Evolutionary conservation across 1,139 yeast species (phyloP).

Genomic region (Magnusiomyces clavatus): DNA sequence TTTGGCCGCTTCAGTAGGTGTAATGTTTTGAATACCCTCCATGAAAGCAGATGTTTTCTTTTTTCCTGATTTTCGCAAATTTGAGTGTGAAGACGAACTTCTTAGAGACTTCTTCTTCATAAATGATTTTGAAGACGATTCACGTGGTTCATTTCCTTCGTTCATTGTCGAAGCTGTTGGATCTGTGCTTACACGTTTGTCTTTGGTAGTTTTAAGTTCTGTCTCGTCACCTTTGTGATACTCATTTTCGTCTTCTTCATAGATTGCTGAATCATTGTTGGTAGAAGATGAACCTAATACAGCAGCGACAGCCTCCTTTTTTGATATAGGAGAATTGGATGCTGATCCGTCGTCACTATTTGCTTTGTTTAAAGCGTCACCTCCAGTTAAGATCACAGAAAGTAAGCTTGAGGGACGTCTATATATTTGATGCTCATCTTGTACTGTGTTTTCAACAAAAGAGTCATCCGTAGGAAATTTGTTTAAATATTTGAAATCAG

Average conservation of each 20-base stretch:
- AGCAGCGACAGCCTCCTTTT: too few relatives aligned
- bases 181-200: constrained; percentile 19
- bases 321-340: too few relatives aligned
- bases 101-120: constrained; percentile 17
- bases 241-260: too few relatives aligned
- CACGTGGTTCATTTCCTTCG: background rate
- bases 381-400: constrained; percentile 1
- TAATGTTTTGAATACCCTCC: constrained; percentile 75
- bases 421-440: background rate
- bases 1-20: constrained; percentile 72
- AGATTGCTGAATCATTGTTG: background rate
- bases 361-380: too few relatives aligned
- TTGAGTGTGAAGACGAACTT: constrained; percentile 25
- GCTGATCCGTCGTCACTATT: too few relatives aligned
- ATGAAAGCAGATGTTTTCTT: constrained; percentile 76
- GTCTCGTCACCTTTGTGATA: constrained; percentile 2
- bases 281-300: background rate
- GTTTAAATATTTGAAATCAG: constrained; percentile 12
- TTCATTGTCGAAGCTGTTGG: constrained; percentile 8
- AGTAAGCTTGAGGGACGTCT: constrained; percentile 1
- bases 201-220: constrained; percentile 2
- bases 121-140: background rate
- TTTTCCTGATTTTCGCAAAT: constrained; percentile 15
- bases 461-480: constrained; percentile 7
- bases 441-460: background rate